Conservation (phyloP, 345 rosid species). For the Melaleuca alternifolia region DNA sequence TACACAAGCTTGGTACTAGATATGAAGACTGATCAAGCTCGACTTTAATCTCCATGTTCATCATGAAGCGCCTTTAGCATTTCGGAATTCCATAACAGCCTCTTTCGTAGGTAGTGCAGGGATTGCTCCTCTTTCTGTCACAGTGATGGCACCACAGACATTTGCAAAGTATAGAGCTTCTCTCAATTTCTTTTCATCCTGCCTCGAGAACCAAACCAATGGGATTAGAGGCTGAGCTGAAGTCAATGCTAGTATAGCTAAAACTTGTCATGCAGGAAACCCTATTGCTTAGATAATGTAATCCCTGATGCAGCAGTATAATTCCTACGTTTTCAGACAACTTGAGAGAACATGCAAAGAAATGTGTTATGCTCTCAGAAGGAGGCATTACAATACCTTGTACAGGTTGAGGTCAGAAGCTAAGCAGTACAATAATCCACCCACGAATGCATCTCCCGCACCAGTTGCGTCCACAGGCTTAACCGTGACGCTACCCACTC, state of each 20-base stretch:
- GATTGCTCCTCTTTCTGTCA: slow-evolving; percentile 31
- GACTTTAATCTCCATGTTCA: not conserved
- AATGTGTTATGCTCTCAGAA: not conserved
- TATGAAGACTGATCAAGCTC: not conserved
- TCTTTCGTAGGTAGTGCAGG: slow-evolving; percentile 30
- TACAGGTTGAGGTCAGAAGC: slow-evolving; percentile 12
- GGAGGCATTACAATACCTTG: slow-evolving; percentile 3
- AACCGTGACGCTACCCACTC: slow-evolving; percentile 18
- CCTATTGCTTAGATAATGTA: not conserved
- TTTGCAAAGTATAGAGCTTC: slow-evolving; percentile 32
- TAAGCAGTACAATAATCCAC: slow-evolving; percentile 21
- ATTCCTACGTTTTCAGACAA: not conserved
- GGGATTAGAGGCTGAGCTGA: not conserved
- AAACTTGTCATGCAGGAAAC: not conserved
- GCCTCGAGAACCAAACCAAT: not conserved
- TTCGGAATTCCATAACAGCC: slow-evolving; percentile 4
- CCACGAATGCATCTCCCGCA: slow-evolving; percentile 35
- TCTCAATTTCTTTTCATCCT: slow-evolving; percentile 24
- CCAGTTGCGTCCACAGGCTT: slow-evolving; percentile 30
- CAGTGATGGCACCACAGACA: slow-evolving; percentile 27
- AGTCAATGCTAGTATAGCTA: not conserved
- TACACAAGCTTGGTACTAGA: not conserved
- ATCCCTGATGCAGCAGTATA: not conserved
- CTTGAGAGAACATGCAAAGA: not conserved
- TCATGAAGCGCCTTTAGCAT: not conserved